Percentiles rank a stretch among this genome's conserved stretches.
phyloP scores from a whole-genome alignment of 2,329 filamentous ascomycete genomes.

The Aspergillus fischeri region DNA sequence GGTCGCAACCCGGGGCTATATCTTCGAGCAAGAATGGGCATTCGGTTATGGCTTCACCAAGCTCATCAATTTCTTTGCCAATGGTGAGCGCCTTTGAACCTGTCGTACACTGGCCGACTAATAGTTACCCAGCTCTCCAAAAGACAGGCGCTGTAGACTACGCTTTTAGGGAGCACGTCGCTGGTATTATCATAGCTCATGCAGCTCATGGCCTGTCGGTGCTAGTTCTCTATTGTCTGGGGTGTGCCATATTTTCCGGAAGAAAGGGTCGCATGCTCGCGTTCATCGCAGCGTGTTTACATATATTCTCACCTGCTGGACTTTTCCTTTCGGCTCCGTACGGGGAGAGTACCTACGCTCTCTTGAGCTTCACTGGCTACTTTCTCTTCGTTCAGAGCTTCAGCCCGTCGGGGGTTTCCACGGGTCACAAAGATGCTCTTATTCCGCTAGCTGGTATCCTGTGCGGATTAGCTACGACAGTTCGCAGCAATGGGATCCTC shows the following conservation, averaged over 20 bases:
- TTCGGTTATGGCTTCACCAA: conserved; percentile 1
- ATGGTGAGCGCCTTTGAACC: too few species aligned
- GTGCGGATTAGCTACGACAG: conserved; percentile 2
- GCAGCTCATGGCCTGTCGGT: conserved; percentile 4
- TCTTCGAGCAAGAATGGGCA: conserved; percentile 11
- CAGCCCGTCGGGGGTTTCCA: not conserved
- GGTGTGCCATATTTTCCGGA: too few species aligned
- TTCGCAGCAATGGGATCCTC: conserved; percentile 6
- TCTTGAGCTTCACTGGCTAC: conserved; percentile 3
- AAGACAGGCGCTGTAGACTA: not conserved
- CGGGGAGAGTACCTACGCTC: conserved; percentile 2
- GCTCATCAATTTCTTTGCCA: not conserved
- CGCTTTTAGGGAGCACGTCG: not conserved
- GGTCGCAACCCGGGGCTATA: conserved; percentile 2
- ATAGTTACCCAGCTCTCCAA: too few species aligned
- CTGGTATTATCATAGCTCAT: conserved; percentile 2
- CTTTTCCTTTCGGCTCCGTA: conserved; percentile 6
- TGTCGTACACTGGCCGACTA: too few species aligned
- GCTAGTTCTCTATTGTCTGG: not conserved
- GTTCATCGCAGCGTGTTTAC: conserved; percentile 6
- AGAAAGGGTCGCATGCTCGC: conserved; percentile 1
- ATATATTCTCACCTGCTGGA: conserved; percentile 6
- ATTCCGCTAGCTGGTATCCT: conserved; percentile 1
- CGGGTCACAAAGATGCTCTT: not conserved
- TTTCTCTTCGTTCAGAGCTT: conserved; percentile 6